These are phyloP conservation scores for Pythium biforme DNA, from an alignment of 352 stramenopile genomes.

Conservation along the genomic window DNA sequence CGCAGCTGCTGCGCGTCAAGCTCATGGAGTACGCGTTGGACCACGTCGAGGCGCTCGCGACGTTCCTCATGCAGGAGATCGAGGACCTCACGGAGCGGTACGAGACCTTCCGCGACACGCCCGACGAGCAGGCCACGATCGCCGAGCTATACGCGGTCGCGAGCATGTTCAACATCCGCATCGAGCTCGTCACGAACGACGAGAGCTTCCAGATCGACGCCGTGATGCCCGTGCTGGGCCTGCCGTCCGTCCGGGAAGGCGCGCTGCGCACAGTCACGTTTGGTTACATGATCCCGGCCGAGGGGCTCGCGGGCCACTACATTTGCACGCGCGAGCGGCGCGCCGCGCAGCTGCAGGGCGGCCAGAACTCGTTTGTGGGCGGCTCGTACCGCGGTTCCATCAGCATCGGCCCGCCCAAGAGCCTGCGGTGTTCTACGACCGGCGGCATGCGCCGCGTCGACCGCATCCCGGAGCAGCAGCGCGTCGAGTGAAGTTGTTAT, in stretches of 20 bases:
- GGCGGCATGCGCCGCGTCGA: conserved; percentile 49
- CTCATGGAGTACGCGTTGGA: conserved; percentile 75
- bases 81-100: conserved; percentile 74
- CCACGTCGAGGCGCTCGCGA: conserved; percentile 53
- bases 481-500: conserved; percentile 42
- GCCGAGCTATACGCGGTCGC: conserved; percentile 73
- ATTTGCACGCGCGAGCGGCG: conserved; percentile 72
- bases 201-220: conserved; percentile 80
- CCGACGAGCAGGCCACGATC: conserved; percentile 78
- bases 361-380: conserved; percentile 64
- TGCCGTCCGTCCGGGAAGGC: conserved; percentile 59
- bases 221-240: conserved; percentile 57
- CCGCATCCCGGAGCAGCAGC: conserved; percentile 61
- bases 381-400: conserved; percentile 78
- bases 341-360: conserved; percentile 33
- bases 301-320: conserved; percentile 75
- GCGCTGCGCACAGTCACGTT: conserved; percentile 56
- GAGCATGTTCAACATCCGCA: conserved; percentile 83
- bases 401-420: conserved; percentile 65
- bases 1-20: conserved; percentile 58
- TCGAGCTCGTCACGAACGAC: conserved; percentile 82
- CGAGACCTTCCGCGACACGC: conserved; percentile 62
- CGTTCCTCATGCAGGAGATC: conserved; percentile 71
- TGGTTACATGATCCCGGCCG: conserved; percentile 67
- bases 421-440: conserved; percentile 38